Evolutionary conservation across 2,329 filamentous ascomycete genomes (phyloP), one percentile per base, ranked within the genome.

Genomic region (Cladosporium sp.): DNA sequence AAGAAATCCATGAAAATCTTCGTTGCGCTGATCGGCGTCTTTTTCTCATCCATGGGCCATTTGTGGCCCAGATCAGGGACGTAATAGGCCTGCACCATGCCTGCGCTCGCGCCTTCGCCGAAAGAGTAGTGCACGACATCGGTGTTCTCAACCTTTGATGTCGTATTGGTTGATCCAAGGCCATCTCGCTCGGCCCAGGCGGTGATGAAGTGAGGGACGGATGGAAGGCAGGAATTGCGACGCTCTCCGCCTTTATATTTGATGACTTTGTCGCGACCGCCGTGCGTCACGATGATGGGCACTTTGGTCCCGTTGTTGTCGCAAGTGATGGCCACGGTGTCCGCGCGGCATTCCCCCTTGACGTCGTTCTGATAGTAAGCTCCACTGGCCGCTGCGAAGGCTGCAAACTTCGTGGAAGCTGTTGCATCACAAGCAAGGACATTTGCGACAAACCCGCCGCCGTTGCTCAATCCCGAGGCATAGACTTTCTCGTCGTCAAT

Each of bases 381-480:
- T 4, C 72, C 75, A 3, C 73, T 71, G 11, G 72, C 69, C 1
- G 70, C 64, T 1, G 73, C 74, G 53, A 79, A 79, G 1, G 75
- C 76, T 11, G 76, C 75, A 41, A 79, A 70, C 6, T 68, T 66
- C 7, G 59, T 63, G 1, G 70, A 70, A 2, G 71, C 67, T 2
- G 56, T 60, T 0, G 66, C 49, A 44, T 76, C 68, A 57, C 74
- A 79, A 5, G 76, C 74, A 8, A 78, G 69, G 3, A 72, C 56
- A 18, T 69, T 71, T 7, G 70, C 70, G 15, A 74, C 71, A 49
- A 61, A 60, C 8, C 72, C 78, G 3, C 76, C 79, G 7, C 77
- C 79, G 43, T 81, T 79, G 57, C 70, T 80, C 56, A 80, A 79
- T 42, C 73, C 75, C 0, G 68, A 66, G 4, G 68, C 68, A 52